Percentiles rank a stretch among this genome's conserved stretches.
These are phyloP conservation scores for Flaveria bidentis DNA, from an alignment of 129 eudicot genomes.

Conservation along the genomic window DNA sequence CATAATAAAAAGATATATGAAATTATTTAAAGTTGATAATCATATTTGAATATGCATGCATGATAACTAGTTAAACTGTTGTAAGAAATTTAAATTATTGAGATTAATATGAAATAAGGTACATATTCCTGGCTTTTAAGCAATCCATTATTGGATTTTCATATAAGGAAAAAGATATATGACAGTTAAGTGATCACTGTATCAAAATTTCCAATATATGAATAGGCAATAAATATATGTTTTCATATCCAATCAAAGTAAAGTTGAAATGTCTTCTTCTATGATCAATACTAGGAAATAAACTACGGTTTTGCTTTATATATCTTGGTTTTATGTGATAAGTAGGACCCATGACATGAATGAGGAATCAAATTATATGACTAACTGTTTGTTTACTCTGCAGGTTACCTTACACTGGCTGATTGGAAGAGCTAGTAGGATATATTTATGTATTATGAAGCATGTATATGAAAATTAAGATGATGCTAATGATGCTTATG, in stretches of 20 bases:
- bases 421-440: conserved; percentile 26
- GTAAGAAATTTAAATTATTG: background rate
- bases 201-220: background rate
- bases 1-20: no score
- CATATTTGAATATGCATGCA: background rate
- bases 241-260: background rate
- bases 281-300: background rate
- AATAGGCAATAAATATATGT: conserved; percentile 2
- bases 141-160: background rate
- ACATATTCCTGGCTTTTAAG: background rate
- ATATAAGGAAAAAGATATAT: background rate
- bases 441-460: conserved; percentile 26
- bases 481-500: conserved; percentile 17
- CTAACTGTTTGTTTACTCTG: conserved; percentile 21
- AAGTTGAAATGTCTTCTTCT: conserved; percentile 2
- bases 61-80: background rate
- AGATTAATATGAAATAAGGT: background rate
- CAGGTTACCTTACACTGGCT: conserved; percentile 38
- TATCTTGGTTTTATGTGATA: background rate
- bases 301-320: background rate
- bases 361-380: background rate
- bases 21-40: background rate
- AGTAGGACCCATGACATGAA: conserved; percentile 15
- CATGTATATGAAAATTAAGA: conserved; percentile 31
- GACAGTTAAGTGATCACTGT: background rate